Percentiles rank a stretch among this genome's conserved stretches.
Conservation (phyloP, 371 early-diverging fungal species). For the Actinomucor elegans region DNA sequence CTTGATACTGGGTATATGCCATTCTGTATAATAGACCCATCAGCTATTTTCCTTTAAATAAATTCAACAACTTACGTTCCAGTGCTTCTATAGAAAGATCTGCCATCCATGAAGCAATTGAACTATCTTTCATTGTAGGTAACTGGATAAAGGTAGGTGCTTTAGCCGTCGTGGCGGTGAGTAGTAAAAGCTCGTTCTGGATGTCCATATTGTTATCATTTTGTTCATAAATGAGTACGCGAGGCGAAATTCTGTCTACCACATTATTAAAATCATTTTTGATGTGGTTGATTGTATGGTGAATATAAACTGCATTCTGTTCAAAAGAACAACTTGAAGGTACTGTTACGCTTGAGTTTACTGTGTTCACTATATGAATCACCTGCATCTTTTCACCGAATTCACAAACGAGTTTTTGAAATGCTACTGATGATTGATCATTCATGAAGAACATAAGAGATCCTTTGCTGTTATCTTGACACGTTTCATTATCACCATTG, state of each 20-base stretch:
- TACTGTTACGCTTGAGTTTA: no score
- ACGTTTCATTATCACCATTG: no score
- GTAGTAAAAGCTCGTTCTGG: background rate
- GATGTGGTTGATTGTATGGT: background rate
- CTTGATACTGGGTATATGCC: slow-evolving; percentile 6
- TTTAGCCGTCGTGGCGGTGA: no score
- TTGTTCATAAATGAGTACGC: slow-evolving; percentile 16
- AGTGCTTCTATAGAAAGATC: slow-evolving; percentile 50
- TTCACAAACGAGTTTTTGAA: background rate
- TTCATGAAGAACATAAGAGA: background rate
- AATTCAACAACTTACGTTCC: slow-evolving; percentile 53
- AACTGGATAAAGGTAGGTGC: slow-evolving; percentile 2
- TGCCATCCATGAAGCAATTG: slow-evolving; percentile 41
- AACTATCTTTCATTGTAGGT: background rate
- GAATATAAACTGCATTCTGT: no score
- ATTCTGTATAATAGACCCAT: slow-evolving; percentile 8
- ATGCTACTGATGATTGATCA: background rate
- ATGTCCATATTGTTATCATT: slow-evolving; percentile 16
- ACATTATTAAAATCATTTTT: background rate
- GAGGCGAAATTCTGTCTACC: slow-evolving; percentile 6
- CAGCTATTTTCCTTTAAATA: slow-evolving; percentile 13
- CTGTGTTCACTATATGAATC: background rate
- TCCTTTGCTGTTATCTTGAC: background rate
- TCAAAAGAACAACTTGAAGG: no score
- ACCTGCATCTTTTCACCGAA: no score